Conservation (phyloP, 2,329 filamentous ascomycete species). For the Dactylellina sp. region DNA sequence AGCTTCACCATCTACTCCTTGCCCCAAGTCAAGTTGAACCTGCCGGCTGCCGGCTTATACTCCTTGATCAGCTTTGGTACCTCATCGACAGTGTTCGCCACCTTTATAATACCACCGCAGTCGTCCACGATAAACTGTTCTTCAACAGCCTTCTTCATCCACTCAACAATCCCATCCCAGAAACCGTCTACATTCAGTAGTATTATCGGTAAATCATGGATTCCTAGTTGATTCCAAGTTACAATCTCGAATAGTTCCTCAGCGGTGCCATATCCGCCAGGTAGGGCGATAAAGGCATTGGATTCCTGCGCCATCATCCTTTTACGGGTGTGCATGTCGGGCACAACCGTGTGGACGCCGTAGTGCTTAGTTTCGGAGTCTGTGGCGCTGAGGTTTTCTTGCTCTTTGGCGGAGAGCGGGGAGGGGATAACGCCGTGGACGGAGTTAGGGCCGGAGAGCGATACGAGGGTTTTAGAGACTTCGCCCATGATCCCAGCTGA, state of each 20-base stretch:
- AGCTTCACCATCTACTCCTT: slow-evolving; percentile 66
- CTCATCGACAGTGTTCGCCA: slow-evolving; percentile 77
- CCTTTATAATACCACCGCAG: slow-evolving; percentile 81
- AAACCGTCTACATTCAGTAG: slow-evolving; percentile 90
- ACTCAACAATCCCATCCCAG: slow-evolving; percentile 86
- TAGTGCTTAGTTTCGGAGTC: slow-evolving; percentile 70
- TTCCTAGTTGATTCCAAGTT: slow-evolving; percentile 97
- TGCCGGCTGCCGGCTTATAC: slow-evolving; percentile 80
- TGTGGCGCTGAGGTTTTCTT: slow-evolving; percentile 73
- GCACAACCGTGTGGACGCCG: slow-evolving; percentile 86
- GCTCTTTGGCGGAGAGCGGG: slow-evolving; percentile 83
- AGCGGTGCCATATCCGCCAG: slow-evolving; percentile 91
- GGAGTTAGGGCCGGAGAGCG: slow-evolving; percentile 75
- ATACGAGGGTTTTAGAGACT: slow-evolving; percentile 84
- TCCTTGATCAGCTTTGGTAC: slow-evolving; percentile 77
- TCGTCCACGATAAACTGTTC: slow-evolving; percentile 79
- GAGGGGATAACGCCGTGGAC: slow-evolving; percentile 96
- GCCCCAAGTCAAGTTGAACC: slow-evolving; percentile 85
- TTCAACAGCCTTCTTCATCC: slow-evolving; percentile 80
- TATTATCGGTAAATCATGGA: slow-evolving; percentile 82
- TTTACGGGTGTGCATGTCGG: slow-evolving; percentile 97
- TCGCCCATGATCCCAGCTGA: slow-evolving; percentile 91
- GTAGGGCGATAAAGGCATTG: slow-evolving; percentile 84
- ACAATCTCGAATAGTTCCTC: slow-evolving; percentile 93
- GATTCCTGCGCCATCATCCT: slow-evolving; percentile 92